Conservation (phyloP, 192 early-diverging fungal genomes). For the Lunasporangiospora selenospora region DNA sequence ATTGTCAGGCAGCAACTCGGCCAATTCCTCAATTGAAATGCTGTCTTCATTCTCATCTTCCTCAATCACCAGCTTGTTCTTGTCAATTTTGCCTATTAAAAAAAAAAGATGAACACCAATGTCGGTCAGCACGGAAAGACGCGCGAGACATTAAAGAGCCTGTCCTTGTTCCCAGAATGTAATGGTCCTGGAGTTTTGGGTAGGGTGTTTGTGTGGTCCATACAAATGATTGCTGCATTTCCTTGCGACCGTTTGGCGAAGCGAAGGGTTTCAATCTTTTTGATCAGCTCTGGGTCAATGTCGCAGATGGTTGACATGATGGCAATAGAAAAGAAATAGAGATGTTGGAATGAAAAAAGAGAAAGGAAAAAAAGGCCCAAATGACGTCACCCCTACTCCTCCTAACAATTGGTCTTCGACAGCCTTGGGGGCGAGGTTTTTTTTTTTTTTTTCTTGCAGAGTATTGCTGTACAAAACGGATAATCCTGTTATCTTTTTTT, state of each 20-base stretch:
- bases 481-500: too few species aligned
- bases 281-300: slow-evolving; percentile 50
- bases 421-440: background rate
- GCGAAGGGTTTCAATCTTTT: slow-evolving; percentile 59
- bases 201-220: too few species aligned
- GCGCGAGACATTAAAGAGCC: too few species aligned
- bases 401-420: too few species aligned
- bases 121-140: too few species aligned
- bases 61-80: slow-evolving; percentile 51
- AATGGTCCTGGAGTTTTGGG: too few species aligned
- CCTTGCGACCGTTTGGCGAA: slow-evolving; percentile 58
- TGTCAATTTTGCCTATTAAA: slow-evolving; percentile 60
- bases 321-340: background rate
- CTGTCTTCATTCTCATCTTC: slow-evolving; percentile 57
- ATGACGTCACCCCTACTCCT: too few species aligned
- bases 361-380: too few species aligned
- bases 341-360: background rate
- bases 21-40: slow-evolving; percentile 49
- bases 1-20: slow-evolving; percentile 62
- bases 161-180: too few species aligned
- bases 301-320: slow-evolving; percentile 55
- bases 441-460: slow-evolving; percentile 1
- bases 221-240: slow-evolving; percentile 63
- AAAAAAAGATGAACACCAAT: background rate
- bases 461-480: background rate